These are phyloP conservation scores for Apiospora saccharicola DNA, from an alignment of 2,329 filamentous ascomycete genomes.

Conservation along the genomic window DNA sequence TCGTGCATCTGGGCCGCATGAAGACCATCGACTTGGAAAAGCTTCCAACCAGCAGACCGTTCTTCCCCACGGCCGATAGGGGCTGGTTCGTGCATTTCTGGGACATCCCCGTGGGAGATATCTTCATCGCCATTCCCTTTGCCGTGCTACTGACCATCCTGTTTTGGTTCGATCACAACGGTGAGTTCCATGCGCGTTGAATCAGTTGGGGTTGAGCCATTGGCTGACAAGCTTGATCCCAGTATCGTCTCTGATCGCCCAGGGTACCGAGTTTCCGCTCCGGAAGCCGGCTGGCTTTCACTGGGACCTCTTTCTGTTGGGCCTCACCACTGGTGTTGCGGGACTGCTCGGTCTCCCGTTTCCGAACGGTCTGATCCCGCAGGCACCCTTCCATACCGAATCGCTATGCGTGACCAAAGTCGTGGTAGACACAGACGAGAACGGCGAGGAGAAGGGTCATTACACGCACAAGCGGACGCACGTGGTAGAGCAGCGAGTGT, in stretches of 20 bases:
- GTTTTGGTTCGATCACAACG: conserved; percentile 92
- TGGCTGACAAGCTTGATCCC: conserved; percentile 26
- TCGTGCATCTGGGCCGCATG: conserved; percentile 88
- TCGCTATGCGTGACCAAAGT: conserved; percentile 76
- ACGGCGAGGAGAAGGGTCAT: conserved; percentile 63
- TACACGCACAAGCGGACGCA: conserved; percentile 60
- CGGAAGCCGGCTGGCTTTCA: conserved; percentile 84
- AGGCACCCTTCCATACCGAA: conserved; percentile 83
- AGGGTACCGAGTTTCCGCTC: conserved; percentile 83
- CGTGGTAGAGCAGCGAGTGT: conserved; percentile 80
- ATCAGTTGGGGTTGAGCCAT: background rate
- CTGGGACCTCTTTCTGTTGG: conserved; percentile 85
- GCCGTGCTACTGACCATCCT: conserved; percentile 82
- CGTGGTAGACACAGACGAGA: conserved; percentile 50
- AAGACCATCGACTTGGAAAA: conserved; percentile 70
- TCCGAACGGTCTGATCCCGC: conserved; percentile 83
- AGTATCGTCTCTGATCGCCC: conserved; percentile 84
- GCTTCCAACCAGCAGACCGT: conserved; percentile 78
- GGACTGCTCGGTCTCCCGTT: conserved; percentile 81
- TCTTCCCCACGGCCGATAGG: conserved; percentile 77
- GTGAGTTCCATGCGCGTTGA: conserved; percentile 49
- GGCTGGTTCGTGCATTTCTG: conserved; percentile 84
- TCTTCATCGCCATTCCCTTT: conserved; percentile 89
- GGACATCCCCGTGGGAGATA: conserved; percentile 74
- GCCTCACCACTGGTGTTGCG: conserved; percentile 77